These are phyloP conservation scores for Paramecium tetraurelia DNA, from an alignment of 73 alveolate species.

Conservation along the genomic window DNA sequence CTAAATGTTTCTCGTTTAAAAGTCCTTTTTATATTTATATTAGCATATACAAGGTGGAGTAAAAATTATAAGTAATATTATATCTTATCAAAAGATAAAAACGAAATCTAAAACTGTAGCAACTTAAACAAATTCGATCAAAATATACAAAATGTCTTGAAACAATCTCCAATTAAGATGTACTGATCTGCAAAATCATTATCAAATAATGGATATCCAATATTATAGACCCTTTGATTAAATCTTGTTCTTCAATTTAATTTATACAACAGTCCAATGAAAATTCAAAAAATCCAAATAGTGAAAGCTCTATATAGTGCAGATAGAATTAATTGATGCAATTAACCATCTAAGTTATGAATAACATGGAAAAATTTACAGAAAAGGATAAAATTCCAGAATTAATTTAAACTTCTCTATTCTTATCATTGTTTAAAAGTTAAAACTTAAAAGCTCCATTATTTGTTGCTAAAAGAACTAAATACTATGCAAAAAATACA, in stretches of 20 bases:
- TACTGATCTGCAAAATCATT: not conserved
- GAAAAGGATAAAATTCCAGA: not conserved
- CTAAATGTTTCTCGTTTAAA: not conserved
- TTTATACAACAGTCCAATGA: not conserved
- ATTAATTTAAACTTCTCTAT: not conserved
- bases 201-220: not conserved
- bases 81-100: not conserved
- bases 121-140: not conserved
- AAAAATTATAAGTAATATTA: not conserved
- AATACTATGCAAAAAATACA: not conserved
- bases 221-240: not conserved
- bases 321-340: not conserved
- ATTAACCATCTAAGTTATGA: not conserved
- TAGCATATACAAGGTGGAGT: not conserved
- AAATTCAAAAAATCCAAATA: not conserved
- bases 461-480: not conserved
- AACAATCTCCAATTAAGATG: not conserved
- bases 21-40: not conserved
- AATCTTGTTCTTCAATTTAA: not conserved
- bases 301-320: not conserved
- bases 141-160: not conserved
- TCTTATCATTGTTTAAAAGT: not conserved
- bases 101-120: not conserved
- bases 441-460: not conserved
- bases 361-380: not conserved